Base-by-base conservation (phyloP, 805 yeast species). In the Nakazawaea populi region DNA sequence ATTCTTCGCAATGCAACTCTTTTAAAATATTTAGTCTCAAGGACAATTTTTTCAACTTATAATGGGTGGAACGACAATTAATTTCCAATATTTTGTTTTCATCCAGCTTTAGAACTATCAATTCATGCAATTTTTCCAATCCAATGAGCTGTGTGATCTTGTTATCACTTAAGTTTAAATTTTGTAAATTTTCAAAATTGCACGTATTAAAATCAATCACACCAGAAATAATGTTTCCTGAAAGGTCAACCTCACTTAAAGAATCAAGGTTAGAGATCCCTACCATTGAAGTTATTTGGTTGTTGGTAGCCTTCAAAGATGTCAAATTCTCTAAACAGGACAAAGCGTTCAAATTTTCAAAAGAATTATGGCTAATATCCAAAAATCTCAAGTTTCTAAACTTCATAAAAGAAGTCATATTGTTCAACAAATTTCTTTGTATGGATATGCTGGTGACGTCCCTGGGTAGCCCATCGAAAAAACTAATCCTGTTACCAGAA, bases 401-500 rank as follows among this genome's bases (percentile, higher is more conserved):
- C 6, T 63, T 63, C 29, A 56, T 54, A 52, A 77, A 77, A 4
- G 75, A 66, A 2, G 79, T 67, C 45, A 76, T 55, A 52, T 67
- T 68, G 34, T 67, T 70, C 31, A 79, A 62, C 24, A 52, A 51
- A 58, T 79, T 79, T 44, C 60, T 51, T 2, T 71, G 59, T n/a
- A 75, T 55, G 46, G 69, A 60, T 44, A 79, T 56, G 31, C 68
- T 63, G 57, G 74, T 70, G 1, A 74, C 55, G 1, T 58, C 52
- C 7, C 52, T 52, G 0, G 83, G 81, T 27, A 79, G 58, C 0
- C 83, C 84, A 30, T 73, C 74, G 8, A 73, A 58, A 55, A 66
- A 77, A 24, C 65, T 61, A 10, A 79, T 60, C 6, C 58, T 54
- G 62, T 79, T 79, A n/a, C 63, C 49, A 0, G 77, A 68, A 8